phyloP scores from a whole-genome alignment of 139 green algal species.

The Spirogloea muscicola region DNA sequence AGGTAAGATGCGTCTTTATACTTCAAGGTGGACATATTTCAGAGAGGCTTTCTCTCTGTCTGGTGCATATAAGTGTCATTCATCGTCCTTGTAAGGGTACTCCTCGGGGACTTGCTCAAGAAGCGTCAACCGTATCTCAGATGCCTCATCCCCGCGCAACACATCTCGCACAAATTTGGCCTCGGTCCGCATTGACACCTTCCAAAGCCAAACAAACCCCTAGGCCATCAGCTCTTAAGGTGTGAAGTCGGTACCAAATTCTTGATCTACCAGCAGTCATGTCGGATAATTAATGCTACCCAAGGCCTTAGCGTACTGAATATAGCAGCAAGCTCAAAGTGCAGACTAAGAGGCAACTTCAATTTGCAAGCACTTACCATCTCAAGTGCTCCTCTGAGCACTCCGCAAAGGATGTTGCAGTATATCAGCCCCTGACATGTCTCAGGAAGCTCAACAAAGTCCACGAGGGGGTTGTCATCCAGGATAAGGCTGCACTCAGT shows the following conservation, averaged over 20 bases:
- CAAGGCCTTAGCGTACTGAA: too few species aligned
- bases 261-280: too few species aligned
- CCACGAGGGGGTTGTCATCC: constrained; percentile 86
- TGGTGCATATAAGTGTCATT: too few species aligned
- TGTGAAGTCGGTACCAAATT: too few species aligned
- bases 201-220: constrained; percentile 14
- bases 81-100: constrained; percentile 95
- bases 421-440: constrained; percentile 76
- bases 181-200: constrained; percentile 68
- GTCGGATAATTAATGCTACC: too few species aligned
- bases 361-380: too few species aligned
- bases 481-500: constrained; percentile 84
- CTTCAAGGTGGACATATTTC: too few species aligned
- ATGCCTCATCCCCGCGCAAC: constrained; percentile 76
- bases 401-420: constrained; percentile 84
- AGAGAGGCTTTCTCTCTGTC: too few species aligned
- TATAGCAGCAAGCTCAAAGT: too few species aligned
- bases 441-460: constrained; percentile 96
- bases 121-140: constrained; percentile 67
- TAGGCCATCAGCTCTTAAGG: too few species aligned
- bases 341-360: too few species aligned
- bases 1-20: too few species aligned
- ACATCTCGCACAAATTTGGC: constrained; percentile 73
- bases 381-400: constrained; percentile 85
- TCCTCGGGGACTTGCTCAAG: constrained; percentile 39